Percentiles rank a stretch among this genome's conserved stretches.
These are phyloP conservation scores for Leccinum variabile DNA, from an alignment of 1,284 basidiomycete species.

Conservation along the genomic window DNA sequence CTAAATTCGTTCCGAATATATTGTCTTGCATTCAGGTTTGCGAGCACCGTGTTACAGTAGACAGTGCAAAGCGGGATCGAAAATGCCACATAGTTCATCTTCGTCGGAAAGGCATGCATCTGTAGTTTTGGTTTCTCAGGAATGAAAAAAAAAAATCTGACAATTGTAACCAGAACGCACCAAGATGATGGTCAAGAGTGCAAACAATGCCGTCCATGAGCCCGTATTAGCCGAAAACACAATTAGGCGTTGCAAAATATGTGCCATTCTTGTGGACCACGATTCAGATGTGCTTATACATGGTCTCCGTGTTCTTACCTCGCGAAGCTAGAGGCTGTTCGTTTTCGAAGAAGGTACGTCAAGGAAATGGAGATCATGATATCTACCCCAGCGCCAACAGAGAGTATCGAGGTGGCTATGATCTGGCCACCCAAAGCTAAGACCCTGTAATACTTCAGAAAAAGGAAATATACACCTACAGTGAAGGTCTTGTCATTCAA, in stretches of 20 bases:
- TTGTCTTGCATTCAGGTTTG: slow-evolving; percentile 5
- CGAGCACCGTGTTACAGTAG: slow-evolving; percentile 16
- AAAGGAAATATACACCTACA: not conserved
- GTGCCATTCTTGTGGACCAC: slow-evolving; percentile 3
- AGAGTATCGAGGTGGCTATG: not conserved
- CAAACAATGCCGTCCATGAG: slow-evolving; percentile 14
- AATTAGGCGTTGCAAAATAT: slow-evolving; percentile 12
- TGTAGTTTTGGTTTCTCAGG: slow-evolving; percentile 1
- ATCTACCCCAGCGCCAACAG: slow-evolving; percentile 5
- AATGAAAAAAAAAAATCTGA: not conserved
- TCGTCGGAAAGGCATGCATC: slow-evolving; percentile 1
- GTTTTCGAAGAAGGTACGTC: slow-evolving; percentile 8
- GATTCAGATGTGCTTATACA: not conserved
- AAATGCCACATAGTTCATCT: not conserved
- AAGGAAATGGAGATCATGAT: slow-evolving; percentile 11
- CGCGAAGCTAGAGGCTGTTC: not conserved
- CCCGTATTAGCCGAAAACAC: slow-evolving; percentile 17
- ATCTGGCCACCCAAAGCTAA: not conserved
- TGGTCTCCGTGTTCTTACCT: not conserved
- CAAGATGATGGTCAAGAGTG: slow-evolving; percentile 12
- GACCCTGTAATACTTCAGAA: not conserved
- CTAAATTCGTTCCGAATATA: slow-evolving; percentile 6
- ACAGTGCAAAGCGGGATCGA: slow-evolving; percentile 13
- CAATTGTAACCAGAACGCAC: slow-evolving; percentile 5
- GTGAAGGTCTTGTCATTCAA: not conserved